These are phyloP conservation scores for Hypericum perforatum DNA, from an alignment of 345 rosid species.

Conservation along the genomic window DNA sequence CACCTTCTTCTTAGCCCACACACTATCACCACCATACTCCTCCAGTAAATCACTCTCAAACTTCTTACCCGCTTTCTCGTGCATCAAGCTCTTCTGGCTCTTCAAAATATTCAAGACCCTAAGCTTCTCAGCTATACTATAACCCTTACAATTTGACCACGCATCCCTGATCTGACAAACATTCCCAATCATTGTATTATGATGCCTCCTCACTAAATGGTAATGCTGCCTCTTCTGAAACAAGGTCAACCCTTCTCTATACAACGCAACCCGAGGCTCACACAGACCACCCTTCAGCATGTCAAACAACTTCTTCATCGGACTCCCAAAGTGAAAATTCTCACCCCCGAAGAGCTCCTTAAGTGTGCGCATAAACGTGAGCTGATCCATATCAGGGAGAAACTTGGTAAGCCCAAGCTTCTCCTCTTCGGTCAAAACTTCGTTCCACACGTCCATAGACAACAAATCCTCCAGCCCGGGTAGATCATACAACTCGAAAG, in stretches of 20 bases:
- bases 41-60: constrained; percentile 49
- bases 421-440: constrained; percentile 71
- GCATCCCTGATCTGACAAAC: constrained; percentile 84
- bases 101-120: constrained; percentile 71
- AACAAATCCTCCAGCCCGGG: constrained; percentile 57
- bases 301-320: constrained; percentile 63
- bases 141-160: constrained; percentile 72
- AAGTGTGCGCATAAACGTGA: constrained; percentile 50
- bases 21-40: constrained; percentile 38
- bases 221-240: constrained; percentile 67
- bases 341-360: constrained; percentile 66
- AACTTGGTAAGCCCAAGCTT: constrained; percentile 54
- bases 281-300: constrained; percentile 92
- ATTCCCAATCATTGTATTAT: constrained; percentile 64
- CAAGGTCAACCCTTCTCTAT: constrained; percentile 62
- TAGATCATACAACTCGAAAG: constrained; percentile 86
- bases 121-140: constrained; percentile 80
- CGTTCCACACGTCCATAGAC: constrained; percentile 95
- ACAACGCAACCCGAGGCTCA: constrained; percentile 89
- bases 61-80: constrained; percentile 55
- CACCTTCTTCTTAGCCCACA: constrained; percentile 48
- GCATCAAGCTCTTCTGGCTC: constrained; percentile 75
- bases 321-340: constrained; percentile 89
- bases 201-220: constrained; percentile 75
- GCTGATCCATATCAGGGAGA: constrained; percentile 83